Evolutionary conservation across 352 stramenopile species (phyloP).

Genomic region (Discostella stelligera): DNA sequence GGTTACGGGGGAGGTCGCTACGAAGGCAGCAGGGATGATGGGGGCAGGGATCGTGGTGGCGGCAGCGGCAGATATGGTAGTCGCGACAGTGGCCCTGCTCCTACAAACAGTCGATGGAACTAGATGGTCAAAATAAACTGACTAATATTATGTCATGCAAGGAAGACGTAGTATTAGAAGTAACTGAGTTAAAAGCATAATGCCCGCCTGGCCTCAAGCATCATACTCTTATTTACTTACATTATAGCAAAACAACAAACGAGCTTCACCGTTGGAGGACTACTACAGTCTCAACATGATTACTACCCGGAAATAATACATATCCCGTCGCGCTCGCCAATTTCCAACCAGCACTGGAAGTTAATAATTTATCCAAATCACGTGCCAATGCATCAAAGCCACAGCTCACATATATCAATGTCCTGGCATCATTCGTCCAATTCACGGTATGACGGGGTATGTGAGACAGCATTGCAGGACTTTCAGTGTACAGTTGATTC

Average conservation of each 20-base stretch:
- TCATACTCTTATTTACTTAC: too few species aligned
- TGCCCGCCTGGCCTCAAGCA: too few species aligned
- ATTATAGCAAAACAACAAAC: background rate
- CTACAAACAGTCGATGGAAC: constrained; percentile 37
- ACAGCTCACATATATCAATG: constrained; percentile 88
- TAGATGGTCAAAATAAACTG: constrained; percentile 20
- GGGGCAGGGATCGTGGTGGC: background rate
- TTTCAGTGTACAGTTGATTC: constrained; percentile 67
- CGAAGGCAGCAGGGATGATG: constrained; percentile 24
- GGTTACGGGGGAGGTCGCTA: constrained; percentile 22
- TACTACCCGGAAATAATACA: constrained; percentile 86
- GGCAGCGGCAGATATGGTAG: constrained; percentile 11
- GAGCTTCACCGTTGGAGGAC: constrained; percentile 72
- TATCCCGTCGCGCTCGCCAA: constrained; percentile 84
- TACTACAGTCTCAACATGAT: constrained; percentile 87
- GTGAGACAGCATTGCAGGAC: constrained; percentile 40
- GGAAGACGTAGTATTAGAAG: too few species aligned
- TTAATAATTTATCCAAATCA: constrained; percentile 78
- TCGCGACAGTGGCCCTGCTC: constrained; percentile 17
- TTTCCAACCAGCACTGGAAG: constrained; percentile 73
- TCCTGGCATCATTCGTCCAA: constrained; percentile 75
- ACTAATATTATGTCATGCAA: too few species aligned
- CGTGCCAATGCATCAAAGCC: constrained; percentile 86
- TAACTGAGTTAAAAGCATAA: too few species aligned
- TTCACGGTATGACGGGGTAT: constrained; percentile 60